Base-by-base conservation (phyloP, 371 early-diverging fungal genomes). In the Saksenaea oblongispora region DNA sequence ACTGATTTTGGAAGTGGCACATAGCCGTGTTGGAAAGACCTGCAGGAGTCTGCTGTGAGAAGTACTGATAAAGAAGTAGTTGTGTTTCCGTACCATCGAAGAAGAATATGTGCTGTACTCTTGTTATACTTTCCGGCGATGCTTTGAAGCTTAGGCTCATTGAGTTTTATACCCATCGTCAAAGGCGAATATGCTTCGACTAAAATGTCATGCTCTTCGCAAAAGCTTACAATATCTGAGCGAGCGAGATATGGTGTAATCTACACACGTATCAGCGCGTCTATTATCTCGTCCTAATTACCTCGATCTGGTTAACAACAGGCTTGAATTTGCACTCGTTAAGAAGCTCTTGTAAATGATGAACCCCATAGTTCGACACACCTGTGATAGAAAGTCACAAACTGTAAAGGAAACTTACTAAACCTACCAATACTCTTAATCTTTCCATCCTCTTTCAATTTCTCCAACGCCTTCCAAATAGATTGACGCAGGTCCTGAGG, bases 261-360 rank as follows among this genome's bases (percentile, higher is more conserved):
- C 69, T 73, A 17, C 44, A 55, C 22, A 47, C 22, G 37, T 8
- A 37, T n/a, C 14, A 22, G 58, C 27, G 14, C 24, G 9, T 39
- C 58, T 28, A 17, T 41, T 58, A 36, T 47, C 9, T 22, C 27
- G 10, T 18, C 27, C 15, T 27, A 27, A 34, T 63, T 70, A 79
- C 84, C 79, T 91, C 92, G 59, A 90, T 76, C 71, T 92, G 91
- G 57, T 84, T 84, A 22, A 88, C 75, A 11, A 75, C 85, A 17
- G 92, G 92, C 58, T 82, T 84, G 62, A 87, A 81, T 13, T 79
- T 72, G 2, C 76, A 73, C 42, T 80, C 80, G 8, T 72, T 69
- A n/a, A 89, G 65, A 18, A 91, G 61, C 56, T 84, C 81, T 58
- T 86, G 72, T 55, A 88, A 61, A 61, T 89, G 86, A 22, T 71